Base-by-base conservation (phyloP, 495 filamentous ascomycete species). In the Platismatia glauca region DNA sequence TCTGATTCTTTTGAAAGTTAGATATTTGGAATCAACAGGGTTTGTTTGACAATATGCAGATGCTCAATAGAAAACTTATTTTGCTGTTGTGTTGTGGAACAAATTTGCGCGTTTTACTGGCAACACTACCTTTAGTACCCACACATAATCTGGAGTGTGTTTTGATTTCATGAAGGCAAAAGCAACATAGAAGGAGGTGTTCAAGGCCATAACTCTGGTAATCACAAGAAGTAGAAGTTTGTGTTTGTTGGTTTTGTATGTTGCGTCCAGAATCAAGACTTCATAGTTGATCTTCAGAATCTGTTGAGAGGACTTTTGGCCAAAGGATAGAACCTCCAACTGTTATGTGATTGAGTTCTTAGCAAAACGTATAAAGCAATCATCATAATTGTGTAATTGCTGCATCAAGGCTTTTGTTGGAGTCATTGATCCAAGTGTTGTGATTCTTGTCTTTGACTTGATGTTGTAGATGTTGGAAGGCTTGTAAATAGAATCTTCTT, bases 241-340 rank as follows among this genome's bases (percentile, higher is more conserved):
- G 41, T 62, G 65, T 37, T 46, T 34, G 33, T 68, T 68, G 4
- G 59, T 68, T 39, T 65, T 65, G 63, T 68, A 68, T 11, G 66
- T 68, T 44, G 38, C 50, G 37, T 68, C 59, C 35, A 68, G 59
- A 37, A 65, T 43, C 29, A 65, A 7, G 13, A 61, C 63, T 37
- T 61, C 35, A 16, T 69, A 39, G 34, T 64, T 68, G 53, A 57
- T 5, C 8, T 37, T 8, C 3, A 57, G 55, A 2, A 57, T 57
- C 4, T 35, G 7, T 16, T 57, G 20, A 2, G 15, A 35, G 4
- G 55, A 57, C 20, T 57, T 57, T 22, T 35, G 4, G 33, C 2
- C 4, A 57, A 57, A 57, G 48, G 24, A 52, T 18, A 52, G 3
- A 18, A 5, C 3, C 18, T 18, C 3, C 2, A 52, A 2, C 24